phyloP scores from a whole-genome alignment of 1,284 basidiomycete genomes.

The Tylopilus sp. region DNA sequence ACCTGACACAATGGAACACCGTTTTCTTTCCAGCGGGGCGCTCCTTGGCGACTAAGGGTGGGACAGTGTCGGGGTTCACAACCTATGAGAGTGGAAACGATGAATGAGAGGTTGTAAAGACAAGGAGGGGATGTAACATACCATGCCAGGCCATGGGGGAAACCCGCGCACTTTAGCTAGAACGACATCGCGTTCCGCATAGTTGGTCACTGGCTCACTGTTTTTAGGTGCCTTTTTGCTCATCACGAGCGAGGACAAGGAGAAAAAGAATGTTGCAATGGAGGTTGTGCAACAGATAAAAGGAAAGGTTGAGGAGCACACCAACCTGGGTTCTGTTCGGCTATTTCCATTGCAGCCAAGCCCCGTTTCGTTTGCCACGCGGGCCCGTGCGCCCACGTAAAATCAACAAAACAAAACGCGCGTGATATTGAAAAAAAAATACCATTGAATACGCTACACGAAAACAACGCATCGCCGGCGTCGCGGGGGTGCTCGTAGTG shows the following conservation, averaged over 20 bases:
- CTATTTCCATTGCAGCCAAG: conserved; percentile 39
- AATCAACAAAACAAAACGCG: conserved; percentile 37
- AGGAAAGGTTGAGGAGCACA: conserved; percentile 40
- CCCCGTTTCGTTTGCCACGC: conserved; percentile 39
- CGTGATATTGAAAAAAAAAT: conserved; percentile 30
- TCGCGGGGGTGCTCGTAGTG: conserved; percentile 17
- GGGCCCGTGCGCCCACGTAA: conserved; percentile 40
- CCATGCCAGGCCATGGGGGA: conserved; percentile 90
- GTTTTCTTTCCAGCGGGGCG: conserved; percentile 69
- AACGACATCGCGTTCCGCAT: conserved; percentile 74
- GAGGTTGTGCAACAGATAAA: conserved; percentile 36
- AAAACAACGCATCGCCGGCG: conserved; percentile 23
- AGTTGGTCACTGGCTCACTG: conserved; percentile 44
- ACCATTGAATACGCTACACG: conserved; percentile 32
- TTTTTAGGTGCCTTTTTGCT: conserved; percentile 57
- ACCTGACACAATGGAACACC: conserved; percentile 74
- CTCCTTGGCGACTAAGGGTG: conserved; percentile 59
- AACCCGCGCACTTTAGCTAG: conserved; percentile 92
- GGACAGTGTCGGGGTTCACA: conserved; percentile 67
- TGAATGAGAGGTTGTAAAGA: conserved; percentile 6
- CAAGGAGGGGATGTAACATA: conserved; percentile 43
- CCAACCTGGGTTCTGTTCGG: conserved; percentile 39
- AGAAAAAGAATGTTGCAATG: conserved; percentile 18
- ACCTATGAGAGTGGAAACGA: conserved; percentile 46
- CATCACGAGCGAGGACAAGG: conserved; percentile 37